phyloP scores from a whole-genome alignment of 495 filamentous ascomycete genomes.

The Tetracladium setigerum region DNA sequence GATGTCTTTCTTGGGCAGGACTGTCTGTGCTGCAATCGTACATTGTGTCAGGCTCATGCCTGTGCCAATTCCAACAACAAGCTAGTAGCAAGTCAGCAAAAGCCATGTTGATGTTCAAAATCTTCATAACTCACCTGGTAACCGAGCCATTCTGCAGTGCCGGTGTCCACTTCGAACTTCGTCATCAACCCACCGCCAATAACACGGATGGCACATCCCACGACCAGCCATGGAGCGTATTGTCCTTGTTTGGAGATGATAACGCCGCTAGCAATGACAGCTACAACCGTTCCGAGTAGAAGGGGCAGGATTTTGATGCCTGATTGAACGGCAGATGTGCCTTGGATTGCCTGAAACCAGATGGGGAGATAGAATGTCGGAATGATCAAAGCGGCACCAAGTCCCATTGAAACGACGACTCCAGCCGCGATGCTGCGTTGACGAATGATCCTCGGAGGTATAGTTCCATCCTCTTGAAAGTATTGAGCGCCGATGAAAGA shows the following conservation, averaged over 20 bases:
- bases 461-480: conserved; percentile 58
- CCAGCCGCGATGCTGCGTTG: conserved; percentile 59
- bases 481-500: conserved; percentile 55
- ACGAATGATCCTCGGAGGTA: conserved; percentile 59
- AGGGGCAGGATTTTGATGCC: conserved; percentile 74
- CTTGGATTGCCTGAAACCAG: conserved; percentile 85
- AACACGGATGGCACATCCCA: conserved; percentile 47
- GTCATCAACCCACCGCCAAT: conserved; percentile 65
- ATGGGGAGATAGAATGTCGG: conserved; percentile 69
- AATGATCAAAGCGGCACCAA: conserved; percentile 62
- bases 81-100: conserved; percentile 8
- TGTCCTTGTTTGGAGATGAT: conserved; percentile 59
- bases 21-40: conserved; percentile 62
- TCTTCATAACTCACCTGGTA: too few relatives aligned
- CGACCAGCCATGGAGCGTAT: conserved; percentile 68
- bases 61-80: conserved; percentile 8
- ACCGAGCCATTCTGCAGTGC: conserved; percentile 62
- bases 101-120: too few relatives aligned
- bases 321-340: conserved; percentile 55
- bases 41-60: conserved; percentile 37
- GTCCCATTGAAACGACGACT: conserved; percentile 43
- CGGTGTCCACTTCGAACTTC: conserved; percentile 50
- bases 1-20: conserved; percentile 51
- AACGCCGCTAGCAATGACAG: conserved; percentile 53
- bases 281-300: conserved; percentile 54